phyloP scores from a whole-genome alignment of 768 basidiomycete genomes.

The Boletus eberwhitei region DNA sequence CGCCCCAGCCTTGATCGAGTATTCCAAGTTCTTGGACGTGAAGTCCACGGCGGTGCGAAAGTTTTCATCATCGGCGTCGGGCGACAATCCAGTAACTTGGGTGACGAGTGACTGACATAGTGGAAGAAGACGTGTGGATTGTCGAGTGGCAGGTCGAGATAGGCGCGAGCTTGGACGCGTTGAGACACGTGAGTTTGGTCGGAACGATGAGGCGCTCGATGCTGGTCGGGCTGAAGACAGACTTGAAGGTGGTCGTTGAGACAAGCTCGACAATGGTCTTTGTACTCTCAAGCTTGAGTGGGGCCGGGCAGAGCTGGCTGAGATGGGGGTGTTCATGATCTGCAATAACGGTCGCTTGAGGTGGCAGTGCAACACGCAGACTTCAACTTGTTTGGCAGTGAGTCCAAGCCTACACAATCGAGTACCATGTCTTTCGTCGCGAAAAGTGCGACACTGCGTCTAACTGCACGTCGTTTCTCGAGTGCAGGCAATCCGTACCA shows the following conservation, averaged over 20 bases:
- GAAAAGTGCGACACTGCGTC: constrained; percentile 6
- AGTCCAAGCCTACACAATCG: background rate
- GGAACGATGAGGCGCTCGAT: constrained; percentile 40
- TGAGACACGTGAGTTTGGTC: constrained; percentile 34
- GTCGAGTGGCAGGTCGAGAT: constrained; percentile 51
- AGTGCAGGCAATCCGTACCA: background rate
- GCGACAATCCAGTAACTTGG: constrained; percentile 50
- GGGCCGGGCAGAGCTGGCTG: constrained; percentile 12
- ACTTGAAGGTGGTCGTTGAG: constrained; percentile 45
- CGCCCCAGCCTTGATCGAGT: constrained; percentile 52
- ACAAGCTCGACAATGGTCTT: constrained; percentile 37
- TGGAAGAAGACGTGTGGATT: constrained; percentile 50
- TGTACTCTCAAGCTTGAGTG: constrained; percentile 21
- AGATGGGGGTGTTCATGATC: constrained; percentile 23
- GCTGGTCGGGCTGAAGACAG: constrained; percentile 42
- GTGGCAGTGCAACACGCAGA: constrained; percentile 7
- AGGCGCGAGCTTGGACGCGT: constrained; percentile 41
- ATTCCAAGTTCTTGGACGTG: constrained; percentile 57
- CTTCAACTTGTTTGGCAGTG: background rate
- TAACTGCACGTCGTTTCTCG: constrained; percentile 7
- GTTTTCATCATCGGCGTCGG: constrained; percentile 41
- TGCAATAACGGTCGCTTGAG: too few species aligned
- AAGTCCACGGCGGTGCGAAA: constrained; percentile 52
- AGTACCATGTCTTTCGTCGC: constrained; percentile 18
- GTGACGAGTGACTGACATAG: constrained; percentile 52